phyloP scores from a whole-genome alignment of 2,329 filamentous ascomycete genomes.

The Lasiodiplodia citricola region DNA sequence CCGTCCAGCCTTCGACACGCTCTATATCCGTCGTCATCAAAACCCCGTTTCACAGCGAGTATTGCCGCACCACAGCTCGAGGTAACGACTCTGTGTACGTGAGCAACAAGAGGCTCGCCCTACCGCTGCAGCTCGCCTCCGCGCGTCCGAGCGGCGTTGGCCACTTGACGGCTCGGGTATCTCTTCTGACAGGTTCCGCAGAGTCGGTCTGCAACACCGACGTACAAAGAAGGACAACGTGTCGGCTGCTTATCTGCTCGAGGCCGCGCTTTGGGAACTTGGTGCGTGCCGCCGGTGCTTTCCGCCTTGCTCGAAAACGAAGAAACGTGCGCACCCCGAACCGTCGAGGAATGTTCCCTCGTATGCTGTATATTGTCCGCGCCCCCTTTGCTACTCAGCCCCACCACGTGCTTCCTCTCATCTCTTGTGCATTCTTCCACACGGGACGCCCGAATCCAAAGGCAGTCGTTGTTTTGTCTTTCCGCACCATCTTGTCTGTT shows the following conservation, averaged over 20 bases:
- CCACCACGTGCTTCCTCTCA: not conserved
- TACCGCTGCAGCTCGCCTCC: not conserved
- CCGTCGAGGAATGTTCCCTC: too few relatives aligned
- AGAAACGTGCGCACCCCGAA: too few relatives aligned
- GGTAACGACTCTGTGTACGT: not conserved
- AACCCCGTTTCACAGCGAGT: not conserved
- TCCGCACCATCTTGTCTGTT: not conserved
- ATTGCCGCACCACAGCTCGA: not conserved
- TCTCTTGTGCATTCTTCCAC: not conserved
- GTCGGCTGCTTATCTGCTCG: slow-evolving; percentile 20
- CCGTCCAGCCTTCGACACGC: not conserved
- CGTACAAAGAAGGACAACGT: slow-evolving; percentile 13
- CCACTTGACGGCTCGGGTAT: not conserved
- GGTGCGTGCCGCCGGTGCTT: not conserved
- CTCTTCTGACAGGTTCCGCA: slow-evolving; percentile 16
- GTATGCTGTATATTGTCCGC: too few relatives aligned
- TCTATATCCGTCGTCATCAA: slow-evolving; percentile 18
- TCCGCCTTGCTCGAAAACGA: not conserved
- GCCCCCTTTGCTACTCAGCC: not conserved
- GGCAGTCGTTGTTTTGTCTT: not conserved
- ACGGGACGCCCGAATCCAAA: not conserved
- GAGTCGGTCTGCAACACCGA: slow-evolving; percentile 15
- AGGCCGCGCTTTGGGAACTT: not conserved
- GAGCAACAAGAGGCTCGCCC: slow-evolving; percentile 6
- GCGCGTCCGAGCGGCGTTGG: not conserved